A percentile compares a stretch with the other conserved stretches of the same genome.
phyloP scores from a whole-genome alignment of 805 yeast species.

The Candida tammaniensis region DNA sequence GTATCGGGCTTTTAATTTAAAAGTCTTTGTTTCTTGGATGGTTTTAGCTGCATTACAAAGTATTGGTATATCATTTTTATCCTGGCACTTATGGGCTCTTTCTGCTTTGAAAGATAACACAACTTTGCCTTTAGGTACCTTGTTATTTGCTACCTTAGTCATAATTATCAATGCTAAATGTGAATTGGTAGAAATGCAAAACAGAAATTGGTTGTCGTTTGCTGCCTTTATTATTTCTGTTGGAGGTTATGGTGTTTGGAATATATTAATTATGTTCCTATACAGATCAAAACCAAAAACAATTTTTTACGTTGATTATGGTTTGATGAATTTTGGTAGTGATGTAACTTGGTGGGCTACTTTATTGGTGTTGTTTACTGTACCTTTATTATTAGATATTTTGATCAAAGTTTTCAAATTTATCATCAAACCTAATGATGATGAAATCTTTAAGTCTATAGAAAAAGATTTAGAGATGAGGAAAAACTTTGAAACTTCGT shows the following conservation, averaged over 20 bases:
- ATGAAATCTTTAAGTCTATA: slow-evolving; percentile 72
- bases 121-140: slow-evolving; percentile 76
- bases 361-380: slow-evolving; percentile 50
- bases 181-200: slow-evolving; percentile 77
- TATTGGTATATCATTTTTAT: slow-evolving; percentile 63
- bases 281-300: slow-evolving; percentile 50
- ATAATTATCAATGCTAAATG: slow-evolving; percentile 74
- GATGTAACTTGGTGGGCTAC: slow-evolving; percentile 90
- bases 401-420: slow-evolving; percentile 55
- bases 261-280: slow-evolving; percentile 68
- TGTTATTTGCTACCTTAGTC: slow-evolving; percentile 70
- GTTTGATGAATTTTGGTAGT: slow-evolving; percentile 71
- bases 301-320: slow-evolving; percentile 70
- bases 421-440: slow-evolving; percentile 64
- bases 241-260: slow-evolving; percentile 86
- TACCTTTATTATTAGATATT: slow-evolving; percentile 68
- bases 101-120: slow-evolving; percentile 68
- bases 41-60: slow-evolving; percentile 71
- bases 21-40: slow-evolving; percentile 75
- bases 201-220: slow-evolving; percentile 64
- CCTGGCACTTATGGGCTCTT: slow-evolving; percentile 70
- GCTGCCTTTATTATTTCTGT: slow-evolving; percentile 68
- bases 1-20: slow-evolving; percentile 70
- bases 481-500: slow-evolving; percentile 65
- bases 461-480: slow-evolving; percentile 71